Base-by-base conservation (phyloP, 2,329 filamentous ascomycete species). In the Periconia sp. region DNA sequence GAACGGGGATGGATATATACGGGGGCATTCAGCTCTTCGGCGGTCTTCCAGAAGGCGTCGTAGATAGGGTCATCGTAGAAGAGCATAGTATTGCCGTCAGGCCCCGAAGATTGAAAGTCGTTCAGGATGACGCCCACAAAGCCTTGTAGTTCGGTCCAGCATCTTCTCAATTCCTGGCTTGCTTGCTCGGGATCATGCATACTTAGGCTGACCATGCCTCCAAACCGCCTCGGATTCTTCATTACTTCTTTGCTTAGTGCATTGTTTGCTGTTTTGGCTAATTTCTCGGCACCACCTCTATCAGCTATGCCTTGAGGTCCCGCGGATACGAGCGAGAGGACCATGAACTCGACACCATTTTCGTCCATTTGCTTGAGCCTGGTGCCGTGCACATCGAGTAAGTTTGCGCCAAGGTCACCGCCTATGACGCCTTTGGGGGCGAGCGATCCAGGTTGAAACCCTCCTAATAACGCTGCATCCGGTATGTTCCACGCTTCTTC, bases 381-480 rank as follows among this genome's bases (percentile, higher is more conserved):
- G 22, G 70, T 66, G 24, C 71, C 65, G 41, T 66, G 68, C 46
- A 78, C 69, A 45, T 78, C 75, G 37, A 68, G 73, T 52, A 80
- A 85, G 64, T 86, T 81, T 11, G 68, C 72, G 42, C 44, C 46
- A 2, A 54, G 40, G 21, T 54, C 48, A 85, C 85, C 30, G 78
- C 89, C 67, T 86, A 87, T 65, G 85, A 89, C 48, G 18, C 48
- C 48, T 31, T 48, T 49, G 2, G 48, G 46, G 3, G 48, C 45
- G 8, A 52, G 35, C 6, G 36, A 39, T 11, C 37, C 41, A 11
- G 48, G 39, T 13, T 86, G 0, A 52, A 77, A 36, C 65, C 74
- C 15, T 87, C 89, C 66, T 72, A 81, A 17, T 82, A 85, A 0
- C 84, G 88, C 51, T 78, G 86, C 31, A 89, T 85, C 60, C 70